Percentiles rank a stretch among this genome's conserved stretches.
Evolutionary conservation across 2,329 filamentous ascomycete genomes (phyloP).

Genomic region (Mycosphaerella sp.): DNA sequence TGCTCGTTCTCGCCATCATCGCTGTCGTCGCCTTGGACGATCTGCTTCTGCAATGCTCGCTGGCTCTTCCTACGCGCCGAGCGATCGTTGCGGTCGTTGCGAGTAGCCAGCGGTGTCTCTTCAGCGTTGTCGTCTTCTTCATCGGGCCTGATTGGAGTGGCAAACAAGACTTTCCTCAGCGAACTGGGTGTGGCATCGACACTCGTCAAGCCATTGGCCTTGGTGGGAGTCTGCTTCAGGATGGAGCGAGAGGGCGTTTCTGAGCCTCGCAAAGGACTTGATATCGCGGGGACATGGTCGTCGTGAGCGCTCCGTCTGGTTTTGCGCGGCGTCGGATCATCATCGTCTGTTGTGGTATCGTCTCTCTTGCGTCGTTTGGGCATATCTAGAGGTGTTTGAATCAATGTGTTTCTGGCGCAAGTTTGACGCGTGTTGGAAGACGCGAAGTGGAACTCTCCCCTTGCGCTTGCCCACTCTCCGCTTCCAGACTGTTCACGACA

Average conservation of each 20-base stretch:
- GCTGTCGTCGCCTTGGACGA: conserved; percentile 56
- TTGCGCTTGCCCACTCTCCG: conserved; percentile 1
- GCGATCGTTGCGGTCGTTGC: conserved; percentile 69
- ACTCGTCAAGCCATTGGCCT: conserved; percentile 22
- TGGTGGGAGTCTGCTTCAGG: conserved; percentile 29
- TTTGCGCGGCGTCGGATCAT: conserved; percentile 24
- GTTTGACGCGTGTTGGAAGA: conserved; percentile 8
- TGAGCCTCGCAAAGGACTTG: conserved; percentile 16
- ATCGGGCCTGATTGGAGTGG: conserved; percentile 39
- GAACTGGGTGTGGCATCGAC: conserved; percentile 39
- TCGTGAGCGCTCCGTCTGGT: conserved; percentile 15
- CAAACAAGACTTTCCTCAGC: conserved; percentile 43
- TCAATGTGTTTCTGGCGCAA: neutral
- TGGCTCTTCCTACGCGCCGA: conserved; percentile 85
- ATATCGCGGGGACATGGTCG: conserved; percentile 4
- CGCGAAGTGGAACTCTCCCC: conserved; percentile 7
- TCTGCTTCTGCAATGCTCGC: conserved; percentile 65
- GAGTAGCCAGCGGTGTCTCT: conserved; percentile 50
- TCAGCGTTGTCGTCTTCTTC: conserved; percentile 40
- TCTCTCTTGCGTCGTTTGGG: conserved; percentile 23
- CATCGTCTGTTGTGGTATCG: conserved; percentile 18
- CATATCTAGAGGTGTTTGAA: conserved; percentile 14
- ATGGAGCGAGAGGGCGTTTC: conserved; percentile 34
- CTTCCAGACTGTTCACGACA: neutral
- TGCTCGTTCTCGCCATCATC: conserved; percentile 61